Base-by-base conservation (phyloP, 1,139 yeast species). In the Lodderomyces margitis region DNA sequence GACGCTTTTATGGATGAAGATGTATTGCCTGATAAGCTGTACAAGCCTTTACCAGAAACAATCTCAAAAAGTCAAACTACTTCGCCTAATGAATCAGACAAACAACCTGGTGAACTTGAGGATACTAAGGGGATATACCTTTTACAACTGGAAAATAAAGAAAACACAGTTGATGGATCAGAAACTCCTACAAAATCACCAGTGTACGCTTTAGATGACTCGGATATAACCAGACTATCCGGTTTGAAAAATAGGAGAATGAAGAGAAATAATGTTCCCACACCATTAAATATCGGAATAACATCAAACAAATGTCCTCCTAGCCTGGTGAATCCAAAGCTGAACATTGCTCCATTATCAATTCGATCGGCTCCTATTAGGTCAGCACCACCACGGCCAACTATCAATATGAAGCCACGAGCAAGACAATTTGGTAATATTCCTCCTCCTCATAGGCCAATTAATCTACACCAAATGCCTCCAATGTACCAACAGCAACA, bases 351-450 rank as follows among this genome's bases (percentile, higher is more conserved):
- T 41, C 50, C 39, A 45, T 74, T 73, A n/a, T 47, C 57, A 17
- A 70, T 71, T 41, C 74, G 65, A 43, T 70, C 76, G 2, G 78
- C 77, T 4, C 80, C 78, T 6, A 64, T 72, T 11, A 57, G 66
- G 34, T 56, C 46, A 39, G 25, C 34, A 4, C 38, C 46, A 24
- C 21, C 37, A n/a, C 40, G 30, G 5, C 30, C 36, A 28, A 20
- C 34, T 10, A 4, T 31, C 9, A 25, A 25, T 12, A 12, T 25
- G 16, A 25, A 16, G 16, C 16, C 15, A 4, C n/a, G 30, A 25
- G 30, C n/a, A 16, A 12, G 34, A 21, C 21, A 14, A 12, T 31
- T 6, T 19, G 14, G 5, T 19, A 23, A 23, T 23, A 23, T 23
- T 23, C 25, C 25, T 23, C 8, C 11, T 11, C 25, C 8, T 11